These are phyloP conservation scores for Omphalea diandra DNA, from an alignment of 441 rosid species.

Conservation along the genomic window DNA sequence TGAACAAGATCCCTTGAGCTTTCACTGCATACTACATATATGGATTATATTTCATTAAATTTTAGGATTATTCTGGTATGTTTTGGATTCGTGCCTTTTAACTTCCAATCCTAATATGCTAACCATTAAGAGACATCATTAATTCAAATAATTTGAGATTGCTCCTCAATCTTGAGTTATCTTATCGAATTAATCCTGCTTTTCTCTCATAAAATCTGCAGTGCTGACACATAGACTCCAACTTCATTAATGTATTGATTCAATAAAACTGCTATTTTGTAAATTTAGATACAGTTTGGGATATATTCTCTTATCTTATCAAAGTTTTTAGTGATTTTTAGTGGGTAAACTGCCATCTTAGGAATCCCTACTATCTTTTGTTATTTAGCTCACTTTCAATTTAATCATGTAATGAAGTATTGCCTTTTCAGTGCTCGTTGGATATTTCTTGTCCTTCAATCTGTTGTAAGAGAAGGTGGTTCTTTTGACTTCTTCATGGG, in stretches of 20 bases:
- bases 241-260: background rate
- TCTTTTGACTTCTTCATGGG: too few relatives aligned
- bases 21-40: background rate
- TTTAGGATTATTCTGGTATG: background rate
- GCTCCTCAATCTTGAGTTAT: background rate
- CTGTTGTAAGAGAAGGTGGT: background rate
- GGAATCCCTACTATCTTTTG: background rate
- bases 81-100: background rate
- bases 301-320: background rate
- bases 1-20: background rate
- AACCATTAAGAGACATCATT: background rate
- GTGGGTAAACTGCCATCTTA: background rate
- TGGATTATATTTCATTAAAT: background rate
- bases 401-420: background rate
- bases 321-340: background rate
- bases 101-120: background rate
- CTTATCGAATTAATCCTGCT: background rate
- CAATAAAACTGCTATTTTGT: background rate
- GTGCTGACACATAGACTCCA: background rate
- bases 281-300: background rate
- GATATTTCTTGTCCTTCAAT: background rate
- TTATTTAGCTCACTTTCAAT: background rate
- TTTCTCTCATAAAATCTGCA: background rate
- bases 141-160: background rate
- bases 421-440: constrained; percentile 9